Conservation (phyloP, 306 rosid genomes). For the Castanea mollissima region DNA sequence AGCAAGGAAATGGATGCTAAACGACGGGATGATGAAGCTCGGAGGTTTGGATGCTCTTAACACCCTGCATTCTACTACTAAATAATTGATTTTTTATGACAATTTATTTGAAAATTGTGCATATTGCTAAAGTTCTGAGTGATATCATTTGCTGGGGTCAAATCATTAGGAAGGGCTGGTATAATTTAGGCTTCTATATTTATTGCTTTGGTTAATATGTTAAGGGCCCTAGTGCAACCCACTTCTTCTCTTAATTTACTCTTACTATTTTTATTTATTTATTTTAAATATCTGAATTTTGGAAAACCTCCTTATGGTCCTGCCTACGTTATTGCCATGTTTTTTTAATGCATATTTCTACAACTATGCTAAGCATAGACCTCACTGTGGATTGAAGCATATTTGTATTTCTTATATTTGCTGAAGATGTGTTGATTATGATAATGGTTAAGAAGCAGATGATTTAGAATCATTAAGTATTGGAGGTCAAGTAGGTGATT, state of each 20-base stretch:
- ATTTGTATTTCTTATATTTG: not conserved
- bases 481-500: not conserved
- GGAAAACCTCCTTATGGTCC: too few relatives aligned
- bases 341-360: not conserved
- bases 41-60: constrained; percentile 49
- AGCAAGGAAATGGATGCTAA: constrained; percentile 95
- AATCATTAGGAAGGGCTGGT: not conserved
- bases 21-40: constrained; percentile 76
- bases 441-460: not conserved
- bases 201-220: not conserved
- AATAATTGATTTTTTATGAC: not conserved
- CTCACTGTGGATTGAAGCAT: not conserved
- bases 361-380: not conserved
- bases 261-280: not conserved
- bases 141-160: not conserved
- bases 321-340: not conserved
- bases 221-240: not conserved
- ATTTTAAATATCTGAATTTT: not conserved
- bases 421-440: not conserved
- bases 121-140: not conserved
- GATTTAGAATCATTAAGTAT: not conserved
- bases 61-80: constrained; percentile 23
- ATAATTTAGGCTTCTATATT: not conserved
- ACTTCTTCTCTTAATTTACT: not conserved
- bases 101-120: constrained; percentile 2